Percentiles rank a stretch among this genome's conserved stretches.
phyloP scores from a whole-genome alignment of 108 stramenopile species.

The Pelagomonas calceolata region DNA sequence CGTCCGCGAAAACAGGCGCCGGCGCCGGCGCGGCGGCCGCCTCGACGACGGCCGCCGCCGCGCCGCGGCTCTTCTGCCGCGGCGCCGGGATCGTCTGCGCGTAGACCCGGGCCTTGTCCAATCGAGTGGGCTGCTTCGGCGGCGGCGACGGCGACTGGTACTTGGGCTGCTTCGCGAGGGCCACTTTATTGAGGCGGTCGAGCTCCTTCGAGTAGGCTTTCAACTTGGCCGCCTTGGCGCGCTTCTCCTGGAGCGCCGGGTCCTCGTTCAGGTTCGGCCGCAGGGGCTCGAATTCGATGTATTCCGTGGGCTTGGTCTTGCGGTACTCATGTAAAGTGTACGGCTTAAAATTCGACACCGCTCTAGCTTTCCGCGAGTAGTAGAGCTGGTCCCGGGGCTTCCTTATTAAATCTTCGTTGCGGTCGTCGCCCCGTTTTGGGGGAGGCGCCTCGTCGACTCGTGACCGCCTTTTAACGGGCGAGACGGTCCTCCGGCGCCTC shows the following conservation, averaged over 20 bases:
- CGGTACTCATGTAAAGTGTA: constrained; percentile 25
- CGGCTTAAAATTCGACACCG: constrained; percentile 21
- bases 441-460: too few relatives aligned
- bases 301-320: constrained; percentile 25
- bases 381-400: constrained; percentile 12
- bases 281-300: constrained; percentile 26
- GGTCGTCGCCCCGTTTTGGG: neutral
- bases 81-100: neutral
- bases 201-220: constrained; percentile 24
- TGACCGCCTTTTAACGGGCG: too few relatives aligned
- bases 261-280: constrained; percentile 28
- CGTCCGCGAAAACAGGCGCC: too few relatives aligned
- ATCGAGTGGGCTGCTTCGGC: neutral
- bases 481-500: too few relatives aligned
- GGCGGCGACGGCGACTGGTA: neutral
- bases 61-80: neutral
- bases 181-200: constrained; percentile 2
- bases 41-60: neutral
- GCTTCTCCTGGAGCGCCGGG: constrained; percentile 16
- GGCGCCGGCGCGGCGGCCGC: neutral
- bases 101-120: neutral
- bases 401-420: constrained; percentile 8
- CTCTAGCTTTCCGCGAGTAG: constrained; percentile 6
- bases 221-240: constrained; percentile 17
- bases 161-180: neutral